Base-by-base conservation (phyloP, 495 filamentous ascomycete species). In the Parachaetomium inaequale region DNA sequence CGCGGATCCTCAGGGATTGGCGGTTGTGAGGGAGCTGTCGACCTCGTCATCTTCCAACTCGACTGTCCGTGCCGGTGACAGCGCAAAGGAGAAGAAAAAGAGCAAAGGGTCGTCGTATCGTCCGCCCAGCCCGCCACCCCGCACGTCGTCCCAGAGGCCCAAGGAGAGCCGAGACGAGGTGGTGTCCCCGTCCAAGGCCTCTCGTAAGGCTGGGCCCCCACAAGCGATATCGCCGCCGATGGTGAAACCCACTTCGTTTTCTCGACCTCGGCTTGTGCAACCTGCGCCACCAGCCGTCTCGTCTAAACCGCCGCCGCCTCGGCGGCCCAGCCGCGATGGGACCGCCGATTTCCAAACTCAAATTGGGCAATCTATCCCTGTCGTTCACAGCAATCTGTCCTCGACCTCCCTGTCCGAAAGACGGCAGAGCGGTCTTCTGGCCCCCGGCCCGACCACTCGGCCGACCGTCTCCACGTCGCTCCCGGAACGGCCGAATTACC, bases 291-390 rank as follows among this genome's bases (percentile, higher is more conserved):
- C 66, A 58, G 61, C 68, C 62, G 58, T 69, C 46, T 66, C 74
- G 42, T 63, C 72, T 59, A 76, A 67, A 58, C 68, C 64, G 49
- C 68, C 68, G 32, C 77, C 81, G 47, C 87, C 87, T 17, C 70
- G 76, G 50, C 76, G 92, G 59, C 92, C 92, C 6, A 97, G 90
- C 69, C 81, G 93, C 80, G 87, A 94, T 64, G 90, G 90, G 11
- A 90, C 88, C 2, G 81, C 87, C 49, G 84, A 85, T 55, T 78
- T 96, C 23, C 72, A 75, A 47, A 75, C 83, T 31, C 79, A 83
- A 45, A 72, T 81, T 21, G 74, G 83, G 42, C 81, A 84, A 10
- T 78, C 85, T 7, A 84, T 87, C 12, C 86, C 88, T 17, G 75
- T 95, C 28, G 85, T 96, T 26, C 89, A 88, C 52, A 93, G 90